Conservation (phyloP, 331 rosid genomes). For the Prunus yedoensis region DNA sequence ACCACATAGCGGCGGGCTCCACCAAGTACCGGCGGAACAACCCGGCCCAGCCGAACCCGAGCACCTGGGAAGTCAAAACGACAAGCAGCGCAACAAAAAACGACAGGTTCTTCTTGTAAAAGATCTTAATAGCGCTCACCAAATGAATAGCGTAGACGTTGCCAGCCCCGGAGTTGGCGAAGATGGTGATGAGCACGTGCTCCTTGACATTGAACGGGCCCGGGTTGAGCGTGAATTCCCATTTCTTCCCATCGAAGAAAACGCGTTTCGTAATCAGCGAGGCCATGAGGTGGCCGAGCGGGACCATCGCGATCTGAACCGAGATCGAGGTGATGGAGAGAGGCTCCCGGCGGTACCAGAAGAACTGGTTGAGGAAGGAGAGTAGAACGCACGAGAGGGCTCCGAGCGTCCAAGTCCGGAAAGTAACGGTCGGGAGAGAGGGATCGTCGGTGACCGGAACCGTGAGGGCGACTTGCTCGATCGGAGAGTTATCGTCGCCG, state of each 20-base stretch:
- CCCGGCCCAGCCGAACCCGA: slow-evolving; percentile 95
- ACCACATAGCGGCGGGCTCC: slow-evolving; percentile 90
- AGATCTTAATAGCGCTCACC: slow-evolving; percentile 39
- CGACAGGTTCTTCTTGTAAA: slow-evolving; percentile 36
- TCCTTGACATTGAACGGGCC: slow-evolving; percentile 48
- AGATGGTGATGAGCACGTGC: slow-evolving; percentile 52
- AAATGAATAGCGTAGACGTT: slow-evolving; percentile 40
- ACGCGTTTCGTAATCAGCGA: slow-evolving; percentile 27
- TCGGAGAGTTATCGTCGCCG: slow-evolving; percentile 29
- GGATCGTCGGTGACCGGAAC: slow-evolving; percentile 46
- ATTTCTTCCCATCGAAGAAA: slow-evolving; percentile 36
- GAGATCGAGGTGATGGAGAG: slow-evolving; percentile 42
- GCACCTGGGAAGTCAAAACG: slow-evolving; percentile 45
- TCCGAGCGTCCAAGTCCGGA: slow-evolving; percentile 45
- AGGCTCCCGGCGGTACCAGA: slow-evolving; percentile 45
- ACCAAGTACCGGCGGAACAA: slow-evolving; percentile 64
- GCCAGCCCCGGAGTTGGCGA: slow-evolving; percentile 52
- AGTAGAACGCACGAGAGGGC: slow-evolving; percentile 31
- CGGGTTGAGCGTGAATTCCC: slow-evolving; percentile 42
- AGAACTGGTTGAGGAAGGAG: slow-evolving; percentile 53
- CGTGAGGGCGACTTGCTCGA: slow-evolving; percentile 46
- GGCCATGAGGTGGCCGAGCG: slow-evolving; percentile 46
- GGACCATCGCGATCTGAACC: slow-evolving; percentile 50
- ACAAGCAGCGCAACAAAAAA: slow-evolving; percentile 35
- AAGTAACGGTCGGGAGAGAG: slow-evolving; percentile 39